Conservation (phyloP, 495 filamentous ascomycete species). For the Xanthoparmelia taractica region DNA sequence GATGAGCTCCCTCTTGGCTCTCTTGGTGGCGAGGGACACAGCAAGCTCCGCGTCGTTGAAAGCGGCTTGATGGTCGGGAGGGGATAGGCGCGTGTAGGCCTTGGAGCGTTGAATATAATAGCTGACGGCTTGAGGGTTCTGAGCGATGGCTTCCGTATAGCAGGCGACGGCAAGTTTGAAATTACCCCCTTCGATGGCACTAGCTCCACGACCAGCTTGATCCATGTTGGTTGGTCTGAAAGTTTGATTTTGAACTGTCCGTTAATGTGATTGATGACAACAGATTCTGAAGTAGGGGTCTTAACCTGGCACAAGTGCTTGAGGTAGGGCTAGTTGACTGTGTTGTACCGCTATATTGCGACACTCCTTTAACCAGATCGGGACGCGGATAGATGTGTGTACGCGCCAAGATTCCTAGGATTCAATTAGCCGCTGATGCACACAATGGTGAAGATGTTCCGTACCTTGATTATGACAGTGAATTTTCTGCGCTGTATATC, state of each 20-base stretch:
- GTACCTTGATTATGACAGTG: too few species aligned
- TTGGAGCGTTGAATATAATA: conserved; percentile 88
- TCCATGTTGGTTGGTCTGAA: conserved; percentile 39
- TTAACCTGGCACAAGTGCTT: too few species aligned
- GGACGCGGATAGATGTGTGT: too few species aligned
- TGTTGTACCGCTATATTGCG: too few species aligned
- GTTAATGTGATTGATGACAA: not conserved
- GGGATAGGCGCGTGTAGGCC: conserved; percentile 62
- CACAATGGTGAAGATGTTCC: too few species aligned
- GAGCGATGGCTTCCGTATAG: conserved; percentile 67
- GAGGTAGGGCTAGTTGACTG: too few species aligned
- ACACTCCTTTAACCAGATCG: too few species aligned
- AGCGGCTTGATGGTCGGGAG: conserved; percentile 47
- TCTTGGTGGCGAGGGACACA: conserved; percentile 57
- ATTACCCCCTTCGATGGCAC: conserved; percentile 56
- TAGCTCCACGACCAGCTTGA: conserved; percentile 52
- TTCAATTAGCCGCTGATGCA: too few species aligned
- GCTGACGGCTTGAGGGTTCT: conserved; percentile 57
- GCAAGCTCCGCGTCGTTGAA: conserved; percentile 77
- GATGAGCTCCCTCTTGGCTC: conserved; percentile 74
- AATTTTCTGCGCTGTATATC: too few species aligned
- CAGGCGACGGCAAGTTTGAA: conserved; percentile 59
- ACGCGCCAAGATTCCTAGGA: too few species aligned
- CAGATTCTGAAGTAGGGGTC: not conserved
- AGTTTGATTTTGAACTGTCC: not conserved